Evolutionary conservation across 768 basidiomycete species (phyloP), one percentile per base, ranked within the genome.

Genomic region (Cystofilobasidium ferigula): DNA sequence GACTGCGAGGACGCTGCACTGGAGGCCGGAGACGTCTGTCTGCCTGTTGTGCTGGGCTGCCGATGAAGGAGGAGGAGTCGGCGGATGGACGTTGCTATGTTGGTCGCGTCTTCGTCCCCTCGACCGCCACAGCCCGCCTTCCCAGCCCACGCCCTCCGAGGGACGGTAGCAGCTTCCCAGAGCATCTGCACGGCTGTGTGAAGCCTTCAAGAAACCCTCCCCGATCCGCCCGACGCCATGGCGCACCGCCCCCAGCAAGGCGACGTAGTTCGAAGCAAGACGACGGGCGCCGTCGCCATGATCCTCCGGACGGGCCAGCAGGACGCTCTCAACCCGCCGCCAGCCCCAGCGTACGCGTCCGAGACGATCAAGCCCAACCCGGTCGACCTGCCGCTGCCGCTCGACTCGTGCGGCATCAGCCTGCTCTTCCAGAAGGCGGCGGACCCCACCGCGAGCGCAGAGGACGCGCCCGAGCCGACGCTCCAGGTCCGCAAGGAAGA

Each of bases 401-500:
- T 32, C n/a, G 45, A 47, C 43, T 35, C 48, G 18, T 45, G 58
- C 10, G 63, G 63, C 22, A 59, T 64, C 26, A 59, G 57, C 3
- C 7, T 45, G 16, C 63, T 64, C 13, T 48, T 54, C 14, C 51
- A 28, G 51, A 54, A 54, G 30, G 51, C 40, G 40, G 20, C 10
- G 40, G 10, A 10, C 40, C 40, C 20, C 40, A 10, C 28, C 28
- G 28, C 10, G 26, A 54, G 3, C 5, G 13, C 51, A 8, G 45
- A 47, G n/a, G 22, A 47, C 22, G 43, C 63, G 9, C 14, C 16
- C 1, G 58, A 40, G 14, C 26, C 26, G 24, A 18, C 35, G 3
- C 57, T 64, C 24, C 54, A 64, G 54, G 57, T 64, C 63, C 18
- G 35, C 22, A 32, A 64, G n/a, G 54, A 56, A 18, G n/a, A 36